A percentile compares a stretch with the other conserved stretches of the same genome.
These are phyloP conservation scores for Colletotrichum musae DNA, from an alignment of 2,329 filamentous ascomycete species.

Conservation along the genomic window DNA sequence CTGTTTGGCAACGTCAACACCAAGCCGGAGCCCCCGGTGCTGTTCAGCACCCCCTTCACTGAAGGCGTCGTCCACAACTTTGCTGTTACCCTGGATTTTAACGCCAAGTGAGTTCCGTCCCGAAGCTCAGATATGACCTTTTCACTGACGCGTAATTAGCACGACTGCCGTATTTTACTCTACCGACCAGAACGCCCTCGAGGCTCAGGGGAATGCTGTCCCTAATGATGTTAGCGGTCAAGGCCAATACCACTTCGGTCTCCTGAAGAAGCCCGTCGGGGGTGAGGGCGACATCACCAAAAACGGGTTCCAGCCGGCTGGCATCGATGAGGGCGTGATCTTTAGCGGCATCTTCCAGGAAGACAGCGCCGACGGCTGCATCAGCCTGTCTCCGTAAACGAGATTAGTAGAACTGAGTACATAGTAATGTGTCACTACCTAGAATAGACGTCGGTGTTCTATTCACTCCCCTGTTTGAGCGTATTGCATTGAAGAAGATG, in stretches of 20 bases:
- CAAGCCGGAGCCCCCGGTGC: slow-evolving; percentile 50
- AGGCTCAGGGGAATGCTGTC: slow-evolving; percentile 60
- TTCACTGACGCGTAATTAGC: slow-evolving; percentile 50
- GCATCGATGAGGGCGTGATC: slow-evolving; percentile 67
- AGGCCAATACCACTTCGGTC: slow-evolving; percentile 74
- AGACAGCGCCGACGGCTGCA: slow-evolving; percentile 54
- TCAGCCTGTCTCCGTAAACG: slow-evolving; percentile 28
- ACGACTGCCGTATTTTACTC: slow-evolving; percentile 72
- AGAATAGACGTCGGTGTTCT: neutral
- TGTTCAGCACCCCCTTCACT: slow-evolving; percentile 67
- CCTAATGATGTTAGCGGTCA: slow-evolving; percentile 68
- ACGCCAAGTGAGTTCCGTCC: slow-evolving; percentile 60
- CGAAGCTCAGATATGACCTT: neutral
- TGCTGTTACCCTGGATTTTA: slow-evolving; percentile 70
- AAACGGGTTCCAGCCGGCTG: slow-evolving; percentile 62
- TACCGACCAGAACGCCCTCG: slow-evolving; percentile 58
- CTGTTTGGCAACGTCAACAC: slow-evolving; percentile 64
- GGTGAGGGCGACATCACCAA: slow-evolving; percentile 59
- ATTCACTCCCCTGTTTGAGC: no score
- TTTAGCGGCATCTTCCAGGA: slow-evolving; percentile 69
- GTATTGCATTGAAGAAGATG: no score
- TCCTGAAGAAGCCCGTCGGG: slow-evolving; percentile 71
- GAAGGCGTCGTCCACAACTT: slow-evolving; percentile 73
- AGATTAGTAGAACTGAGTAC: neutral
- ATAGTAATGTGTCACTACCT: neutral